phyloP scores from a whole-genome alignment of 139 green algal genomes.

The Gonium pectorale region DNA sequence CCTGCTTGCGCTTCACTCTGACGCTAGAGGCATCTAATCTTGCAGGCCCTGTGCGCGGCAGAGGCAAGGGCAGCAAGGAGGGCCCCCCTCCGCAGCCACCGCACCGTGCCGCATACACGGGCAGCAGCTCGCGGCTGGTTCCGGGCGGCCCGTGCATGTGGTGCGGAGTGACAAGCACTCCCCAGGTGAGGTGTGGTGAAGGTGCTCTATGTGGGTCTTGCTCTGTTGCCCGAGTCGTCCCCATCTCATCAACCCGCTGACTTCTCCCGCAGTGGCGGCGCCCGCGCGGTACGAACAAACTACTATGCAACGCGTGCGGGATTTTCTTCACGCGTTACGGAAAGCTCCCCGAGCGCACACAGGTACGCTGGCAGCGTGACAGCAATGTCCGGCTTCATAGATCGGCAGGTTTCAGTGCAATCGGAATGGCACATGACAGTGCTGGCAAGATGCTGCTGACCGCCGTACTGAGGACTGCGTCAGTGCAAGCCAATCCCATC shows the following conservation, averaged over 20 bases:
- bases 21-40: neutral
- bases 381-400: too few species aligned
- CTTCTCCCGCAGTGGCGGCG: conserved; percentile 32
- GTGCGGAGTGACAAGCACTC: conserved; percentile 18
- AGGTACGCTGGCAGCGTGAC: too few species aligned
- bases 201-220: too few species aligned
- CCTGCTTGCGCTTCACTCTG: too few species aligned
- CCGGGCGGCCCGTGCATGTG: conserved; percentile 21
- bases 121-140: conserved; percentile 24
- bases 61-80: neutral
- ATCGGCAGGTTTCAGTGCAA: too few species aligned
- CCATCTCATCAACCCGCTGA: too few species aligned
- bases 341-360: neutral
- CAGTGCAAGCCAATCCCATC: too few species aligned
- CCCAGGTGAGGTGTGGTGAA: conserved; percentile 5
- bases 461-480: too few species aligned
- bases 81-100: neutral
- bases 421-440: too few species aligned
- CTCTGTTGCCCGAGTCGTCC: neutral
- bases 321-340: conserved; percentile 42
- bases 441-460: too few species aligned
- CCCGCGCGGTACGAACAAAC: conserved; percentile 27
- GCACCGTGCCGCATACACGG: neutral
- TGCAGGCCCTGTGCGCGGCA: neutral
- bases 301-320: conserved; percentile 37